Evolutionary conservation across 495 filamentous ascomycete species (phyloP).

Genomic region (Aspergillus haitiensis): DNA sequence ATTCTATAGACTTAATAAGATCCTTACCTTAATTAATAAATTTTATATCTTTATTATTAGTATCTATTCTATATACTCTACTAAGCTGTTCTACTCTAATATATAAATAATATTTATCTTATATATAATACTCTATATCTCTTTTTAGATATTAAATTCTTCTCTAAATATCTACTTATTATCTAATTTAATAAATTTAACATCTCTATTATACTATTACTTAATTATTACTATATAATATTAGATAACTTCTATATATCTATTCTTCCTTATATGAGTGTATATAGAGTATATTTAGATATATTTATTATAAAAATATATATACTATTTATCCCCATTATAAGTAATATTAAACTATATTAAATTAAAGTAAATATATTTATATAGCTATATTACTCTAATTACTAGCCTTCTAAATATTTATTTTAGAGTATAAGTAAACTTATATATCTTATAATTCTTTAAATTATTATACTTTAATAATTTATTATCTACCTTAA

Average conservation of each 20-base stretch:
- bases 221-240: not conserved
- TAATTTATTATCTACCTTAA: not conserved
- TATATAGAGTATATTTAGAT: not conserved
- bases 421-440: not conserved
- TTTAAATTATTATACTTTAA: no score
- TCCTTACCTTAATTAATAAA: not conserved
- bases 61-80: not conserved
- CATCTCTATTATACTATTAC: no score
- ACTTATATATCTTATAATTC: not conserved
- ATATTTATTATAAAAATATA: conserved; percentile 1
- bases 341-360: not conserved
- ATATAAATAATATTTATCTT: not conserved
- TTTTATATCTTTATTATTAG: not conserved
- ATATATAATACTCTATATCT: not conserved
- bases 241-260: not conserved
- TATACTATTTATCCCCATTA: not conserved
- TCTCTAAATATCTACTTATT: not conserved
- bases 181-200: not conserved
- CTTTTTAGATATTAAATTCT: not conserved
- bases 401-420: not conserved
- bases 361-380: conserved; percentile 1
- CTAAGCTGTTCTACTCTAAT: not conserved
- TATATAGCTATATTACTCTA: not conserved
- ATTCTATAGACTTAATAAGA: not conserved
- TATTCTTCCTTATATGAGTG: not conserved